These are phyloP conservation scores for Xylaria sp. DNA, from an alignment of 2,329 filamentous ascomycete species.

Conservation along the genomic window DNA sequence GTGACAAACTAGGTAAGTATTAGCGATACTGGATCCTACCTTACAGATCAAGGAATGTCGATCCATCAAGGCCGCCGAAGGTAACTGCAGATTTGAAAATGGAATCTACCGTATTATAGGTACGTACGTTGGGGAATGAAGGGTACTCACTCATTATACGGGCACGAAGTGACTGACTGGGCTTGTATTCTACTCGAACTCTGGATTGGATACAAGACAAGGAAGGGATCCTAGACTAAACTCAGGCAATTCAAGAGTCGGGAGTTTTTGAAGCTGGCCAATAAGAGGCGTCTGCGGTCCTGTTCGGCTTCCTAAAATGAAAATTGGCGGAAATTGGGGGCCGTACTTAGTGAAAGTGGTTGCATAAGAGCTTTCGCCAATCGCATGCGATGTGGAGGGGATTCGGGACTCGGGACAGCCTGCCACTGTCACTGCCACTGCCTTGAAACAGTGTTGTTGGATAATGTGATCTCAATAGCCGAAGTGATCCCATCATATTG, in stretches of 20 bases:
- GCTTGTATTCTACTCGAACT: too few species aligned
- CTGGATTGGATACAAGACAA: too few species aligned
- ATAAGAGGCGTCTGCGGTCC: background rate
- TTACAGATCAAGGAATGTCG: background rate
- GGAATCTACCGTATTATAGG: too few species aligned
- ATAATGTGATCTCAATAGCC: conserved; percentile 1
- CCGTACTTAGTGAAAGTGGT: conserved; percentile 16
- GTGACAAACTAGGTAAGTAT: background rate
- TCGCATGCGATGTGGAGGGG: background rate
- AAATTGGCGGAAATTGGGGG: conserved; percentile 3
- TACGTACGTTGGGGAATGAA: too few species aligned
- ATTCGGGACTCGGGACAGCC: background rate
- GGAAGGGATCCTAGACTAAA: too few species aligned
- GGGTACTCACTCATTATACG: too few species aligned
- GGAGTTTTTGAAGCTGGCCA: conserved; percentile 1
- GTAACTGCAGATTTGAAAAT: too few species aligned
- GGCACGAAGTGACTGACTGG: too few species aligned
- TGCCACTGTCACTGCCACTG: conserved; percentile 1
- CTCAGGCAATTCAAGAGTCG: too few species aligned
- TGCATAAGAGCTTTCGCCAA: conserved; percentile 16
- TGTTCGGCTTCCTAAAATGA: conserved; percentile 12
- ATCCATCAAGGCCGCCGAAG: background rate
- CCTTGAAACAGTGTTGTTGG: conserved; percentile 4
- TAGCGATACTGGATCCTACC: background rate
- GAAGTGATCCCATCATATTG: background rate